These are phyloP conservation scores for Cruciata laevipes DNA, from an alignment of 257 asterid genomes.

Conservation along the genomic window DNA sequence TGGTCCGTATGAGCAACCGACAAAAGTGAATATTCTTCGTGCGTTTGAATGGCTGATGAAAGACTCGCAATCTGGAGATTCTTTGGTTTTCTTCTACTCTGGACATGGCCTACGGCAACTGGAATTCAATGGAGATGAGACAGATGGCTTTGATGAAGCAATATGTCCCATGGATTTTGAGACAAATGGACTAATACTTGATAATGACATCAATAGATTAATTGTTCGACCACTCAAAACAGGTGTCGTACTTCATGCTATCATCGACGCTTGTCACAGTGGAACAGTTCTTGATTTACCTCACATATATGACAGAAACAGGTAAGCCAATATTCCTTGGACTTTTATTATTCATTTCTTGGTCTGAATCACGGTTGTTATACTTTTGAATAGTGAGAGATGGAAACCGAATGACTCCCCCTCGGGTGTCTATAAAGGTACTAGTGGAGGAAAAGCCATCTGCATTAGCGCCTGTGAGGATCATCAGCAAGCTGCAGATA, in stretches of 20 bases:
- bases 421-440: slow-evolving; percentile 38
- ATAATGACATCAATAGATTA: slow-evolving; percentile 45
- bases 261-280: slow-evolving; percentile 72
- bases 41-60: slow-evolving; percentile 35
- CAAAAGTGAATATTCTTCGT: slow-evolving; percentile 31
- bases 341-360: neutral
- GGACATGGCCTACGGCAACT: slow-evolving; percentile 35
- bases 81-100: slow-evolving; percentile 43
- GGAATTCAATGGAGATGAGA: slow-evolving; percentile 27
- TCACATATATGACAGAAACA: slow-evolving; percentile 25
- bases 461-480: slow-evolving; percentile 79
- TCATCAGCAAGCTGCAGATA: slow-evolving; percentile 66
- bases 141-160: slow-evolving; percentile 42
- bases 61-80: slow-evolving; percentile 28
- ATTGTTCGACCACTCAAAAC: slow-evolving; percentile 42
- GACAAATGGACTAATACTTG: slow-evolving; percentile 44
- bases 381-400: slow-evolving; percentile 21
- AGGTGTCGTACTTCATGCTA: slow-evolving; percentile 62
- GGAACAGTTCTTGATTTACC: slow-evolving; percentile 76
- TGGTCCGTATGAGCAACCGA: slow-evolving; percentile 31
- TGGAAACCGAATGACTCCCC: slow-evolving; percentile 55
- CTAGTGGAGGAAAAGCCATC: slow-evolving; percentile 60
- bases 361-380: neutral
- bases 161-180: slow-evolving; percentile 65
- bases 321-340: slow-evolving; percentile 23